Percentiles rank a stretch among this genome's conserved stretches.
Evolutionary conservation across 78 protist genomes (phyloP).

Genomic region (Dictyostelium citrinum): DNA sequence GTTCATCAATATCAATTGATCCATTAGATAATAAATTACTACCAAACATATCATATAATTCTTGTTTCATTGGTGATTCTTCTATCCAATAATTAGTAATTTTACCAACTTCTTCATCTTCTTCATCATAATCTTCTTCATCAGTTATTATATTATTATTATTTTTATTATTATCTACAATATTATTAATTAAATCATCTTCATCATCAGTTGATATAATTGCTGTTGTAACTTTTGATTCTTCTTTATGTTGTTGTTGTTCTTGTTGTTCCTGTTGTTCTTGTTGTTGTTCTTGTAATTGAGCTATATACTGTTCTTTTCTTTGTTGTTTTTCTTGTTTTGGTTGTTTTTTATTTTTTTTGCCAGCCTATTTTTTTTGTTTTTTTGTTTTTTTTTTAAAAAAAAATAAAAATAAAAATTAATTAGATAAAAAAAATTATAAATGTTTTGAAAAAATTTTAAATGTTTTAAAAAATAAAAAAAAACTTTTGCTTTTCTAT

Average conservation of each 20-base stretch:
- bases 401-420: neutral
- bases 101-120: neutral
- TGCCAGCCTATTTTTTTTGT: neutral
- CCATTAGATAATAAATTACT: neutral
- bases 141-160: neutral
- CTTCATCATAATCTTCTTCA: neutral
- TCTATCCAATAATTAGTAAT: conserved; percentile 1
- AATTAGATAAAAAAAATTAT: no score
- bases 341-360: neutral
- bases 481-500: no score
- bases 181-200: neutral
- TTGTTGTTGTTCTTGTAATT: neutral
- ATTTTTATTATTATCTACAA: neutral
- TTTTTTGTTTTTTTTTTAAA: neutral
- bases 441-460: no score
- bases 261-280: neutral
- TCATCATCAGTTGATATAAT: neutral
- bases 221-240: neutral
- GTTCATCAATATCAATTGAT: neutral
- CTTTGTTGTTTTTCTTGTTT: conserved; percentile 8
- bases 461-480: no score
- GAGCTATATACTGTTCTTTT: neutral
- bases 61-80: neutral
- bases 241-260: neutral
- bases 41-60: neutral